Evolutionary conservation across 768 basidiomycete species (phyloP), one percentile per base, ranked within the genome.

Genomic region (Termitomyces sp.): DNA sequence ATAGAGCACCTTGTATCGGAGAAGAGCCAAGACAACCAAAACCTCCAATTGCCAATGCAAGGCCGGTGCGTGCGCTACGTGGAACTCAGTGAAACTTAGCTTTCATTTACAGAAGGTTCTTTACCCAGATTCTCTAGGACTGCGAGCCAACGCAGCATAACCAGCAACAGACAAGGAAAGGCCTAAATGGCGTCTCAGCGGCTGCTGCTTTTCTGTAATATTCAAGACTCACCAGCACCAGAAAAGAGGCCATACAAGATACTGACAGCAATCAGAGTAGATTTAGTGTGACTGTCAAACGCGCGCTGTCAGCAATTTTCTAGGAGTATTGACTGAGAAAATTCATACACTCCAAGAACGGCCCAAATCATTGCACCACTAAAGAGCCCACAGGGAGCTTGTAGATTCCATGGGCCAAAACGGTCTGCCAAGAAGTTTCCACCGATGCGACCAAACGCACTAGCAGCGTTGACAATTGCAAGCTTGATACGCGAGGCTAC

Each of bases 211-310:
- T 26, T 42, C 28, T 6, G 4, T 20, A n/a, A n/a, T n/a, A 28
- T 13, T 30, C 26, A n/a, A 16, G 33, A 63, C 74, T 58, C 59
- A 78, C 77, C 79, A 44, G 77, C 76, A n/a, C 79, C 78, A 7
- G 80, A 75, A 53, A 76, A 75, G 46, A 81, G 65, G 7, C 80
- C 80, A 57, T 82, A 82, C 42, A 82, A 64, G 24, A 79, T 64
- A 18, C 74, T 70, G 33, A 80, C 72, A 40, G 69, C 68, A 49
- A 77, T 68, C 26, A 79, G 67, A n/a, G 72, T 71, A 6, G 66
- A 71, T 8, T 68, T 58, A 44, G 65, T 71, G 57, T 72, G 68
- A 42, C 76, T 77, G 54, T 22, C 13, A 33, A 18, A 43, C 6
- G 45, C 48, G 40, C 12, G 38, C 3, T 30, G 24, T 52, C 28